Base-by-base conservation (phyloP, 1,284 basidiomycete species). In the Sparassis latifolia region DNA sequence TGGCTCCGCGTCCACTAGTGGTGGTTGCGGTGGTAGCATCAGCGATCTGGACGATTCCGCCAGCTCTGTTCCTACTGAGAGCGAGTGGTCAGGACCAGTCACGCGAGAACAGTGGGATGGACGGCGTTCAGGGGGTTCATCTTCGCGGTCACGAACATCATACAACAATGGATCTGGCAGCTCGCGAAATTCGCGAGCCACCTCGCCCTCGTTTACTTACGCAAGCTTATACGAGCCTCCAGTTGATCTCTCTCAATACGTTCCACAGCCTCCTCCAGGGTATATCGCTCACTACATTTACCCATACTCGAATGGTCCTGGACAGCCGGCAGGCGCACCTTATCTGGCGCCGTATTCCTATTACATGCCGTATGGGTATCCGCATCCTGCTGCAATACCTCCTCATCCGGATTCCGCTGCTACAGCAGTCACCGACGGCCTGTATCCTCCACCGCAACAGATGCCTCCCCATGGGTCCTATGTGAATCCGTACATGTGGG, bases 121-220 rank as follows among this genome's bases (percentile, higher is more conserved):
- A 32, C 72, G 74, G 46, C 69, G 71, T 33, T 75, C 76, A 2
- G 74, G 75, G 42, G 77, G 78, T 3, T 81, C 82, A 10, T 74
- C 73, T 1, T 73, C 74, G 5, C 75, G 82, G 53, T 80, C 83
- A 33, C 75, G 72, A 20, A 69, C 71, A 42, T 65, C 76, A 29
- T 80, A 76, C 65, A 74, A 75, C n/a, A 76, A 73, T 58, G 77
- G 76, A 1, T 77, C 79, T 31, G 73, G 69, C 41, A 81, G 80
- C 61, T 80, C 84, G 29, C 80, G 82, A 47, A 79, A 77, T 57
- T 88, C 86, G 29, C 72, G 85, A 56, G 82, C 85, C 1, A 73
- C 85, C 7, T 89, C 86, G 4, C 86, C 86, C 2, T 79, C 86
- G 12, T 83, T 88, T 66, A 79, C 77, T 49, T 89, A 81, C 62